phyloP scores from a whole-genome alignment of 2,329 filamentous ascomycete species.

The Teratosphaeria nubilosa region DNA sequence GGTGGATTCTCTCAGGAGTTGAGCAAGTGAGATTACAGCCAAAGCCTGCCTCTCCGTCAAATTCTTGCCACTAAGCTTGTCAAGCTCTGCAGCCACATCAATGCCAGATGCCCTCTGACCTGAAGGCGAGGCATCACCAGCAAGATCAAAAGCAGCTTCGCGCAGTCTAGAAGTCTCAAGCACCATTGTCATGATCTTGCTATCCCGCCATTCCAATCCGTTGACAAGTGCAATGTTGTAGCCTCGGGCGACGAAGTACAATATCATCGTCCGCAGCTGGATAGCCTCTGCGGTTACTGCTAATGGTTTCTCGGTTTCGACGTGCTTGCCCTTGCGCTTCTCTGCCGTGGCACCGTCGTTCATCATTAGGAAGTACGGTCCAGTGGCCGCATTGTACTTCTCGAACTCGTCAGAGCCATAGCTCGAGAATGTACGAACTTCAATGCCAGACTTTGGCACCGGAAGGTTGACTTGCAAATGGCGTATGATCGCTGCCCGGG shows the following conservation, averaged over 20 bases:
- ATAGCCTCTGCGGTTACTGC: constrained; percentile 7
- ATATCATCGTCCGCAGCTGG: constrained; percentile 40
- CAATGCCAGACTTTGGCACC: constrained; percentile 29
- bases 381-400: constrained; percentile 44
- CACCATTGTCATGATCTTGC: constrained; percentile 48
- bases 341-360: constrained; percentile 47
- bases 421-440: constrained; percentile 40
- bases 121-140: background rate
- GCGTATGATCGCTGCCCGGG: constrained; percentile 52
- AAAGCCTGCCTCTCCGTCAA: constrained; percentile 20
- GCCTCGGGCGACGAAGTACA: constrained; percentile 44
- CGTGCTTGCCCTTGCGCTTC: constrained; percentile 13
- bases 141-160: constrained; percentile 2
- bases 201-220: constrained; percentile 52
- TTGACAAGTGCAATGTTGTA: constrained; percentile 57
- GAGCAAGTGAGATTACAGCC: constrained; percentile 15
- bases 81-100: constrained; percentile 8
- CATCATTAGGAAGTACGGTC: constrained; percentile 58
- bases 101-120: background rate
- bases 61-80: constrained; percentile 7
- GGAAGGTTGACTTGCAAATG: constrained; percentile 47
- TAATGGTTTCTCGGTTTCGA: constrained; percentile 2
- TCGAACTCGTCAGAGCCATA: constrained; percentile 42
- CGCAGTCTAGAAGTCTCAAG: constrained; percentile 22
- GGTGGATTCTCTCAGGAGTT: constrained; percentile 8